Conservation (phyloP, 2,329 filamentous ascomycete genomes). For the Coleophoma eucalyptorum region DNA sequence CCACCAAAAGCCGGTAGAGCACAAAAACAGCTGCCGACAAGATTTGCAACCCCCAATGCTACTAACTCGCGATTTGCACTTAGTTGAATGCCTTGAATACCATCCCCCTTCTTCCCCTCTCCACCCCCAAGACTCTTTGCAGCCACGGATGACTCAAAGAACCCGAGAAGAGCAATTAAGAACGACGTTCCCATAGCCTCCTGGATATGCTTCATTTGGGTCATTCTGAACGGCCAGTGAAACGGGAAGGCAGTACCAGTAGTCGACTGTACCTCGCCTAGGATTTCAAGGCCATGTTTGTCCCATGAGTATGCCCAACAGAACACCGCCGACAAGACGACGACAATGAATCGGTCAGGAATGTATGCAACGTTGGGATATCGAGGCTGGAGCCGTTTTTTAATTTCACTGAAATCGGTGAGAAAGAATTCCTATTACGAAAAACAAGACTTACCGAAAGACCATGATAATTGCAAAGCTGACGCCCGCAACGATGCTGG, state of each 20-base stretch:
- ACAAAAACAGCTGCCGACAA: conserved; percentile 91
- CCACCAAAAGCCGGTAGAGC: conserved; percentile 91
- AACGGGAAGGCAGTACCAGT: conserved; percentile 73
- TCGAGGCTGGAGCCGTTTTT: conserved; percentile 73
- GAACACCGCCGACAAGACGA: conserved; percentile 78
- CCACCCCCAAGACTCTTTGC: conserved; percentile 78
- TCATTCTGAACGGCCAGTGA: conserved; percentile 76
- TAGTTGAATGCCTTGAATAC: conserved; percentile 74
- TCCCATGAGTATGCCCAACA: conserved; percentile 79
- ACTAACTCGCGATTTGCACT: conserved; percentile 93
- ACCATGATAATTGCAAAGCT: conserved; percentile 89
- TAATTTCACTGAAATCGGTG: conserved; percentile 60
- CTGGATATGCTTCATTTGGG: conserved; percentile 76
- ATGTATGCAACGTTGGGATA: conserved; percentile 82
- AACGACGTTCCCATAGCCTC: conserved; percentile 89
- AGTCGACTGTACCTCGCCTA: conserved; percentile 75
- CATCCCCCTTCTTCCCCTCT: conserved; percentile 49
- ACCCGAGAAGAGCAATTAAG: conserved; percentile 90
- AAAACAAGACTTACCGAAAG: conserved; percentile 56
- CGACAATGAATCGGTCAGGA: conserved; percentile 87
- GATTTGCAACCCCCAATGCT: conserved; percentile 83
- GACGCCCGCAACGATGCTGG: conserved; percentile 69
- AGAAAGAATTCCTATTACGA: conserved; percentile 3
- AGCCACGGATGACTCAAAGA: conserved; percentile 95
- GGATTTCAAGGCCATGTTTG: conserved; percentile 71